Evolutionary conservation across 2,329 filamentous ascomycete species (phyloP).

Genomic region (Ilyonectria sp.): DNA sequence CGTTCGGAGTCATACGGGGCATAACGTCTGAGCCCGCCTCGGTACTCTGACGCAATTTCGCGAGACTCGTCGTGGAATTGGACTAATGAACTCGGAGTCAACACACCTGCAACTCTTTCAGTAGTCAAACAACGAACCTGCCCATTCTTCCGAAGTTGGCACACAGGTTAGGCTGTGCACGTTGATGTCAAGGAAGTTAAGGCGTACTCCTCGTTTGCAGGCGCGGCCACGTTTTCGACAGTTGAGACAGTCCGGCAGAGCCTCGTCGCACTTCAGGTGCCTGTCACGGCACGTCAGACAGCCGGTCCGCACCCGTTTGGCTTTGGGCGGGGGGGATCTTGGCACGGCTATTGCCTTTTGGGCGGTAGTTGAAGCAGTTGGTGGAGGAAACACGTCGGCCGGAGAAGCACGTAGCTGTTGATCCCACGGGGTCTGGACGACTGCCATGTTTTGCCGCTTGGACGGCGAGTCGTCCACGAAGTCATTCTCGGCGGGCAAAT

Average conservation of each 20-base stretch:
- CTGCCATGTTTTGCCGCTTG: slow-evolving; percentile 8
- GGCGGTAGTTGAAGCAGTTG: background rate
- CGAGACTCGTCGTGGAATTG: slow-evolving; percentile 91
- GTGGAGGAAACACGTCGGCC: background rate
- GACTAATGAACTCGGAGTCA: slow-evolving; percentile 60
- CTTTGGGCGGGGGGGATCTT: slow-evolving; percentile 38
- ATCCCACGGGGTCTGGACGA: background rate
- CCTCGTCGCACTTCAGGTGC: slow-evolving; percentile 93
- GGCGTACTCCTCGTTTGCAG: slow-evolving; percentile 87
- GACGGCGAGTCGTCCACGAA: slow-evolving; percentile 25
- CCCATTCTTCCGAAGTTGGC: slow-evolving; percentile 39
- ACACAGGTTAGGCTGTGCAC: slow-evolving; percentile 76
- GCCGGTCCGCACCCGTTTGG: slow-evolving; percentile 90
- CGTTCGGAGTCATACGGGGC: slow-evolving; percentile 53
- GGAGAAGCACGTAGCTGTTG: background rate
- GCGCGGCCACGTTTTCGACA: slow-evolving; percentile 89
- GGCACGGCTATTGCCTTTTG: background rate
- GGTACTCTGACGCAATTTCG: slow-evolving; percentile 91
- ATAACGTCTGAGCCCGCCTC: slow-evolving; percentile 83
- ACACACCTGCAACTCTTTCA: slow-evolving; percentile 8
- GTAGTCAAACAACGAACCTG: slow-evolving; percentile 39
- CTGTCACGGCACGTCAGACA: slow-evolving; percentile 92
- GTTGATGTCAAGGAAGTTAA: slow-evolving; percentile 93
- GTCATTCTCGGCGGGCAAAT: slow-evolving; percentile 12
- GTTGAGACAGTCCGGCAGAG: slow-evolving; percentile 75